Conservation (phyloP, 2,329 filamentous ascomycete species). For the Arthroderma sp. region DNA sequence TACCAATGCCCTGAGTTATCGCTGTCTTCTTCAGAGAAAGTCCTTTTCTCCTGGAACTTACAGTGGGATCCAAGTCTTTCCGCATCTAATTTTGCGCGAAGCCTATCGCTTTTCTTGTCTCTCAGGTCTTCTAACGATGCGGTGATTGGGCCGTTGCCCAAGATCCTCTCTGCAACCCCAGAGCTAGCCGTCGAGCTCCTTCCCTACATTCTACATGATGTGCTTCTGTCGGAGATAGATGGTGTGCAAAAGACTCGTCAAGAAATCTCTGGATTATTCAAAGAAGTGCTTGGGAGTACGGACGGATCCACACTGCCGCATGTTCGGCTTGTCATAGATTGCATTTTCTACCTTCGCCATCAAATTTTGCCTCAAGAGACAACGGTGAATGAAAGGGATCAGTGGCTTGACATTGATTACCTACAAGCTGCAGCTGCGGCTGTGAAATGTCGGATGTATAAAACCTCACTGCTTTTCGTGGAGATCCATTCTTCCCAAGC, state of each 20-base stretch:
- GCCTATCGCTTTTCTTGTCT: conserved; percentile 38
- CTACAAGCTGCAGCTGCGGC: conserved; percentile 57
- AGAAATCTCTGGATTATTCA: conserved; percentile 52
- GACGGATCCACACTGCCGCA: conserved; percentile 42
- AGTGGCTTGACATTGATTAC: conserved; percentile 80
- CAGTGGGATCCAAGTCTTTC: conserved; percentile 14
- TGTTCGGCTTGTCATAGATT: conserved; percentile 59
- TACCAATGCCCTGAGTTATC: conserved; percentile 26
- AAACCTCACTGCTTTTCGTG: conserved; percentile 69
- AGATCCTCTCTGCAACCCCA: conserved; percentile 51
- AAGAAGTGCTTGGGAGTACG: conserved; percentile 46
- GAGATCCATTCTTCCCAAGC: conserved; percentile 53
- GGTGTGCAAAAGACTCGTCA: conserved; percentile 47
- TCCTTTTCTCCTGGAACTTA: conserved; percentile 9
- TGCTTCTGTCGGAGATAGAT: conserved; percentile 56
- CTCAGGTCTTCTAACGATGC: conserved; percentile 48
- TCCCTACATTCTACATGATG: conserved; percentile 73
- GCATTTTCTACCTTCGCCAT: conserved; percentile 75
- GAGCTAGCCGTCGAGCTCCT: conserved; percentile 62
- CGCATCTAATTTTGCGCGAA: conserved; percentile 23
- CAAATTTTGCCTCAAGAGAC: conserved; percentile 61
- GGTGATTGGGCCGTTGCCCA: conserved; percentile 54
- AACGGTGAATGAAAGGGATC: conserved; percentile 63
- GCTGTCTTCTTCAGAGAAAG: conserved; percentile 13
- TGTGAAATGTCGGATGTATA: conserved; percentile 67